Evolutionary conservation across 23 red algal species (phyloP).

Genomic region (Chondrus crispus): DNA sequence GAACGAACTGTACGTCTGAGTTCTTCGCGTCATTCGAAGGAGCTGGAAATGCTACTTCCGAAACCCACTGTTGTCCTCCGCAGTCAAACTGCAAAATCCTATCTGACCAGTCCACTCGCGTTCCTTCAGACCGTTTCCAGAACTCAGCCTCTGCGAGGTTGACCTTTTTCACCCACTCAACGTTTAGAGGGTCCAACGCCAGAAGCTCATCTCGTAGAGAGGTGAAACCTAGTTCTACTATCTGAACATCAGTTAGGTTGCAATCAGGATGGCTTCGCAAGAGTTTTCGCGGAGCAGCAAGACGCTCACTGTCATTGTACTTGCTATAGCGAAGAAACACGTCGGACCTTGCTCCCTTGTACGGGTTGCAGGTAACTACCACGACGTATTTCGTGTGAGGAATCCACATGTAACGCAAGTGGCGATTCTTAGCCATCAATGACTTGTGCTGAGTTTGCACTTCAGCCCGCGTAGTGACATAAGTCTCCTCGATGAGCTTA

Average conservation of each 20-base stretch:
- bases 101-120: slow-evolving; percentile 72
- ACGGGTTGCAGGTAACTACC: slow-evolving; percentile 77
- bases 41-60: slow-evolving; percentile 79
- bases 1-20: slow-evolving; percentile 63
- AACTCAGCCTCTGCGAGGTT: slow-evolving; percentile 79
- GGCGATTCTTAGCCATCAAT: slow-evolving; percentile 54
- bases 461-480: slow-evolving; percentile 42
- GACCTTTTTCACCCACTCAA: slow-evolving; percentile 65
- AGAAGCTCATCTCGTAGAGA: slow-evolving; percentile 76
- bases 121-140: slow-evolving; percentile 59
- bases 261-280: slow-evolving; percentile 13
- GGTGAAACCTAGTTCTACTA: slow-evolving; percentile 47
- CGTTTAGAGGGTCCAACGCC: slow-evolving; percentile 68
- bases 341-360: not conserved
- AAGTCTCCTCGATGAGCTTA: slow-evolving; percentile 66
- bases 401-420: slow-evolving; percentile 99
- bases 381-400: slow-evolving; percentile 83
- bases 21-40: not conserved
- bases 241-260: slow-evolving; percentile 25
- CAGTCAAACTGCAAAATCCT: slow-evolving; percentile 89
- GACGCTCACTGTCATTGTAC: not conserved
- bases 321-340: too few species aligned
- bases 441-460: slow-evolving; percentile 37
- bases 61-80: slow-evolving; percentile 96
- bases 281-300: slow-evolving; percentile 38